Evolutionary conservation across 1,284 basidiomycete genomes (phyloP), one percentile per base, ranked within the genome.

Genomic region (Ustilago trichophora): DNA sequence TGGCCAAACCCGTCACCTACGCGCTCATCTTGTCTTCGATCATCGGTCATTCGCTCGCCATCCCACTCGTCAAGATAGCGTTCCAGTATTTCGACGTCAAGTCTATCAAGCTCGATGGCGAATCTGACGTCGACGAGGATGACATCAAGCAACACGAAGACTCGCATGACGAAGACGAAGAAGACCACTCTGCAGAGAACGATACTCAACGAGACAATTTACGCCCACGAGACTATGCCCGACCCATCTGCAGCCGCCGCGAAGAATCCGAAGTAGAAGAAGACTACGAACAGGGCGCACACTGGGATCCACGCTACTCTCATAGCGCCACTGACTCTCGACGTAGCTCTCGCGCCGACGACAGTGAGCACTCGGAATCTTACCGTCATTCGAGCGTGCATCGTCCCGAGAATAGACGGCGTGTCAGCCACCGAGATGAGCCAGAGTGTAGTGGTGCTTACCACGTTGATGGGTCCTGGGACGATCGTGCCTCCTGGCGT

Each of bases 1-100:
- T 75, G n/a, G 60, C 70, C 47, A 77, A 73, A 37, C 75, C 75
- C 9, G 34, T 75, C 29, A 70, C 64, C 2, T 77, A 75, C 40
- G 57, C 70, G 2, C 67, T 77, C 9, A 64, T 77, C 31, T 45
- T 77, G 10, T 49, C 72, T 3, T 68, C 63, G 10, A 54, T 77
- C 34, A 36, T 75, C 15, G 69, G 72, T 5, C 74, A 77, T 41
- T 70, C 74, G 7, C 54, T 76, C 21, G 42, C 60, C 21, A 73
- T 77, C 21, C 76, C 76, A 4, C 34, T 68, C 7, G 66, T 75
- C 54, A 77, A 77, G 55, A 24, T 62, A 16, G 55, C 66, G 8
- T 70, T 77, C 27, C 31, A 38, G 26, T 74, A 52, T 41, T 46
- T 54, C 24, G 72, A 53, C 16, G 55, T 70, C 42, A 54, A 65